Base-by-base conservation (phyloP, 164 flowering plant genomes). In the Dillenia suffruticosa region DNA sequence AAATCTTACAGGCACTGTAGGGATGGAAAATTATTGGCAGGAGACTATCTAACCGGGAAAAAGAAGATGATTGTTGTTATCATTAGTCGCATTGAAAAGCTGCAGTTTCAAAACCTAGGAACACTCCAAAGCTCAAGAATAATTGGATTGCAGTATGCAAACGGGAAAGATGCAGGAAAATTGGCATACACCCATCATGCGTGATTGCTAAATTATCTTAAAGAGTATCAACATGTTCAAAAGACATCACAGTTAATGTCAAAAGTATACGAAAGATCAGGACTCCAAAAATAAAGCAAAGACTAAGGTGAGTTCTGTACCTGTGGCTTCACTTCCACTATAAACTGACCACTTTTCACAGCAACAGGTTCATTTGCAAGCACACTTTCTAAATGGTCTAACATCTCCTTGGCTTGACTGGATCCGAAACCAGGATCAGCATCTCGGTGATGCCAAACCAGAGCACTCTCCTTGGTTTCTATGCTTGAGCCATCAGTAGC, bases 281-380 rank as follows among this genome's bases (percentile, higher is more conserved):
- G 14, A 9, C 16, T 15, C 2, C 26, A 44, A 8, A 11, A 44
- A 16, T 15, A 44, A n/a, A 32, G 11, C 15, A 10, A 16, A 51
- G 26, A n/a, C 44, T 15, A 32, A 51, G 1, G 22, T 52, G 22
- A 43, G 43, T 9, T 3, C 22, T 15, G 52, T 73, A 87, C 93
- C 84, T 87, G 89, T 54, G 93, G 93, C 62, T 83, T 84, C 51
- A 84, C 93, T 82, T 87, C 90, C 12, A 87, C 88, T 60, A 87
- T 84, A 61, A 60, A 79, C 67, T 83, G 89, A 26, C 93, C 93
- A 55, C 89, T 77, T 61, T 76, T 82, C 43, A 81, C 93, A 24
- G 83, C 79, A 44, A 81, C 93, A 48, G 93, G 89, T 70, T 87
- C 93, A 76, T 87, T 87, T 56, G 93, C 84, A 26, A 87, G 73